A percentile compares a stretch with the other conserved stretches of the same genome.
Conservation (phyloP, 148 eudicot genomes). For the Chenopodium album region DNA sequence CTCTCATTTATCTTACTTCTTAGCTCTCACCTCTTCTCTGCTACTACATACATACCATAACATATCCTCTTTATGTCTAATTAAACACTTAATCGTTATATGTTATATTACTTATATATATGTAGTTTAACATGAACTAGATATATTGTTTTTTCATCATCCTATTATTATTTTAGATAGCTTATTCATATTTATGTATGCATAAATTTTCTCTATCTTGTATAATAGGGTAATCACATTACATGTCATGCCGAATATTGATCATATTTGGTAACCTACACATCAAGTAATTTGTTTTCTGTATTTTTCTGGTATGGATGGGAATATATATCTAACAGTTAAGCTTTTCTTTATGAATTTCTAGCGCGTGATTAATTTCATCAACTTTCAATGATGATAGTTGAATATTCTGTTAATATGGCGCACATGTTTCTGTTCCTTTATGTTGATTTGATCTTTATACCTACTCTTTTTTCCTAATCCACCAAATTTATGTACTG, state of each 20-base stretch:
- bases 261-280: neutral
- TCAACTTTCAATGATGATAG: slow-evolving; percentile 22
- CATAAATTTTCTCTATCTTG: neutral
- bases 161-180: neutral
- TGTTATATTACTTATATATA: neutral
- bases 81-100: neutral
- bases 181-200: neutral
- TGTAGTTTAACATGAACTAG: neutral
- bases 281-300: neutral
- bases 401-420: slow-evolving; percentile 24
- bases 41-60: neutral
- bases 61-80: neutral
- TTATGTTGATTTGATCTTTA: slow-evolving; percentile 23
- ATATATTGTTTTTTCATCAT: neutral
- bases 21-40: slow-evolving; percentile 4
- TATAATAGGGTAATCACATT: neutral
- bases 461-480: slow-evolving; percentile 29
- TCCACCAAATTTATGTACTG: slow-evolving; percentile 27
- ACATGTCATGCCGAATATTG: slow-evolving; percentile 7
- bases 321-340: neutral
- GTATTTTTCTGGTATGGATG: slow-evolving; percentile 9
- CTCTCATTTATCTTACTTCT: neutral
- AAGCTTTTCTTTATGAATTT: neutral
- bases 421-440: slow-evolving; percentile 19
- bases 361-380: slow-evolving; percentile 15